A percentile compares a stretch with the other conserved stretches of the same genome.
phyloP scores from a whole-genome alignment of 495 filamentous ascomycete species.

The Neurospora sp. region DNA sequence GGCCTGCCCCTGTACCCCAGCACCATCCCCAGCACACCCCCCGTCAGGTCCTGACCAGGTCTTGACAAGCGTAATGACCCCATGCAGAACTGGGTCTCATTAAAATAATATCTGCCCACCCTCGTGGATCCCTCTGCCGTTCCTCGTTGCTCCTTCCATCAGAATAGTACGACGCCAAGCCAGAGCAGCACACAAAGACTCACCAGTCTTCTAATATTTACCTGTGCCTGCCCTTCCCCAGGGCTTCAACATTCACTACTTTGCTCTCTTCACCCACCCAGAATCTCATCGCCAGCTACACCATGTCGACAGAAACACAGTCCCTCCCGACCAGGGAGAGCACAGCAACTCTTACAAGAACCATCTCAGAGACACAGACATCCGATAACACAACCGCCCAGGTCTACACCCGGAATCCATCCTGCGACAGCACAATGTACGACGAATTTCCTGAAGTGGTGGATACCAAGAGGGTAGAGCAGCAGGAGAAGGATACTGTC shows the following conservation, averaged over 20 bases:
- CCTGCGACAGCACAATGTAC: slow-evolving; percentile 16
- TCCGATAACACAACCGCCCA: neutral
- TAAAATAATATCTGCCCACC: neutral
- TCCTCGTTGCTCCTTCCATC: neutral
- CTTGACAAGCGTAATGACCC: neutral
- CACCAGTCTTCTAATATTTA: neutral
- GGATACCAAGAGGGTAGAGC: neutral
- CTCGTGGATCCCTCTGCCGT: neutral
- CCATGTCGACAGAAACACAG: neutral
- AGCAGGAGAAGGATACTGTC: neutral
- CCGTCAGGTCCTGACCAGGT: neutral
- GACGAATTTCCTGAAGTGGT: slow-evolving; percentile 20
- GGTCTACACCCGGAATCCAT: slow-evolving; percentile 1
- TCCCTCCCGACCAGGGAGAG: neutral
- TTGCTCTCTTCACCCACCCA: neutral
- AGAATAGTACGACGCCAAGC: neutral
- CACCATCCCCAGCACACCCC: neutral
- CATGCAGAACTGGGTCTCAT: neutral
- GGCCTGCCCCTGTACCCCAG: neutral
- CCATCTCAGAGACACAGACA: neutral
- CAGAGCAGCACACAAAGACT: neutral
- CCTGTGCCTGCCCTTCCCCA: neutral
- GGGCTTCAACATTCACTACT: neutral
- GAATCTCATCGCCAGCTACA: neutral
- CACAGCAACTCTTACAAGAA: neutral